Evolutionary conservation across 2,329 filamentous ascomycete genomes (phyloP).

Genomic region (Sporothrix euskadiensis): DNA sequence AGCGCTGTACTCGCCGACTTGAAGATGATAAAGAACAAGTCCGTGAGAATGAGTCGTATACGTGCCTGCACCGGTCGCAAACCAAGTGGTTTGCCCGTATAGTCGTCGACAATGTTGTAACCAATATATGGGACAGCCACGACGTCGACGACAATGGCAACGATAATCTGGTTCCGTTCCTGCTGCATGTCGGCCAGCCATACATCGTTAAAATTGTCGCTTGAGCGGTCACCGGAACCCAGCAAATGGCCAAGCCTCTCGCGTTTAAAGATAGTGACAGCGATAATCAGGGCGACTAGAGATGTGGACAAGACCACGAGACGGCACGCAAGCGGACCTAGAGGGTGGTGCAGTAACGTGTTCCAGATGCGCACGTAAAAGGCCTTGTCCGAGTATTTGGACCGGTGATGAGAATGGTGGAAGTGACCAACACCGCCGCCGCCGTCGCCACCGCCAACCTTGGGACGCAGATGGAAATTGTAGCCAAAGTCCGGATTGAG

Average conservation of each 20-base stretch:
- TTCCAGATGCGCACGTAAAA: constrained; percentile 62
- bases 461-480: constrained; percentile 35
- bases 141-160: constrained; percentile 86
- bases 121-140: constrained; percentile 86
- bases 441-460: constrained; percentile 40
- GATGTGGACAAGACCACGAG: constrained; percentile 82
- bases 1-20: constrained; percentile 90
- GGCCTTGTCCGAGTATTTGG: constrained; percentile 21
- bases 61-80: constrained; percentile 82
- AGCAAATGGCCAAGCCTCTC: constrained; percentile 43
- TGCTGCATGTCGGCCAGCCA: constrained; percentile 28
- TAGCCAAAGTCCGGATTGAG: constrained; percentile 51
- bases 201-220: constrained; percentile 35
- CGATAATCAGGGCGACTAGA: constrained; percentile 75
- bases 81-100: constrained; percentile 88
- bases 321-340: constrained; percentile 82
- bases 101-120: constrained; percentile 96
- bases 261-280: constrained; percentile 69
- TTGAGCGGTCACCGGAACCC: constrained; percentile 37
- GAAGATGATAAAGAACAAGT: constrained; percentile 96
- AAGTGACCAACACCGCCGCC: constrained; percentile 41
- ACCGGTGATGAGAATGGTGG: constrained; percentile 17
- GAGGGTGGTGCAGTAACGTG: constrained; percentile 73
- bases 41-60: constrained; percentile 83
- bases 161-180: constrained; percentile 75